Base-by-base conservation (phyloP, 805 yeast genomes). In the Yarrowia sp. region DNA sequence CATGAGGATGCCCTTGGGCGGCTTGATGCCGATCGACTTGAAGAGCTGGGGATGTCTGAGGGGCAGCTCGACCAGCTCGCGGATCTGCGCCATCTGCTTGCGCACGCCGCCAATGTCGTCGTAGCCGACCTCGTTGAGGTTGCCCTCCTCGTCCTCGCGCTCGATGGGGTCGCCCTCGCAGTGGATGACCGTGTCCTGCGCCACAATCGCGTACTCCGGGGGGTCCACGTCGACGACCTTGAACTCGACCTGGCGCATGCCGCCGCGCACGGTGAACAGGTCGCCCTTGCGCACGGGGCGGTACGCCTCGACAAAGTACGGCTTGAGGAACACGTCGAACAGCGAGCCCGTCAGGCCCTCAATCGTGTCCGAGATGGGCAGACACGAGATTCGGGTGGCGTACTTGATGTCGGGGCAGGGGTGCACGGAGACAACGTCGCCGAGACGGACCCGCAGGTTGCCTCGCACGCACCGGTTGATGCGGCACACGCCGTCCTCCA, bases 51-150 rank as follows among this genome's bases (percentile, higher is more conserved):
- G 99, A 76, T 94, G 99, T 80, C 99, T 88, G 71, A 94, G 82
- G 24, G 99, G 99, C 76, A 94, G 83, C 80, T 94, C 99, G 66
- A 94, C 99, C 80, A 94, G 82, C 79, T 94, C 99, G 79, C 99
- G 87, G 73, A 94, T 93, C 79, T 94, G 99, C 46, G 99, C 99
- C 96, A 94, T 92, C 79, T 94, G 99, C 78, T 93, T 94, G 78
- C 97, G 88, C 78, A 97, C 91, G 60, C 99, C 99, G 76, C 99
- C 99, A 74, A 94, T 93, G 71, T 94, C 99, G 75, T 94, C 99
- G 75, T 94, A 94, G 69, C 99, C 99, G 64, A 94, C 98, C 67
- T 94, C 99, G 70, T 88, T 91, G 76, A 94, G 82, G 76, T 88
- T 93, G 76, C 90, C 91, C 78, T 94, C 99, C 77, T 93, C 98